Base-by-base conservation (phyloP, 78 protist species). In the Thecamonas trahens region DNA sequence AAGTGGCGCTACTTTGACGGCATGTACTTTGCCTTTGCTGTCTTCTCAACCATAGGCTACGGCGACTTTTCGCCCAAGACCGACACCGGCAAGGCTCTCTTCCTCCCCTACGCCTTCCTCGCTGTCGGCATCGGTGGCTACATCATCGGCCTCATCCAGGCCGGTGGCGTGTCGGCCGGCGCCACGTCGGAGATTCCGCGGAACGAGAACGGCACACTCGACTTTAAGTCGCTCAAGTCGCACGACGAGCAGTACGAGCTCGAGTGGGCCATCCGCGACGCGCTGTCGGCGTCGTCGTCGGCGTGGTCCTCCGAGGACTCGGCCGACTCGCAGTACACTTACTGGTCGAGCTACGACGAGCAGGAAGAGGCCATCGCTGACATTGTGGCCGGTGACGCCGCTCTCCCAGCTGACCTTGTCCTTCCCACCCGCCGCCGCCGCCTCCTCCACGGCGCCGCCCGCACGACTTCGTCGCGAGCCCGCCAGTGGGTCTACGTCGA, bases 1-100 rank as follows among this genome's bases (percentile, higher is more conserved):
- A 18, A 11, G 13, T 61, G 66, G 66, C 20, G 31, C 26, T 38
- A 42, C 47, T 42, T 42, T 8, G 66, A 61, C 14, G 66, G 66
- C 54, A 61, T 11, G 31, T 61, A 24, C 47, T 61, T 24, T 17
- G 66, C 66, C 47, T 61, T 61, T 17, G 17, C 66, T 7, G 66
- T 61, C 38, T 24, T 61, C 20, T 24, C 66, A 9, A 61, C 66
- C n/a, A 61, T 61, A 26, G 66, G 66, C 26, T 61, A 61, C 47
- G 66, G 66, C 28, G 66, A 18, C 47, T 61, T 20, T 17, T 11
- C 66, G 8, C 66, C 66, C 13, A 42, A 18, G 20, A 61, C 66
- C 9, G 13, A 20, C 13, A 6, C 26, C 13, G 66, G 66, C 26
- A 17, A 42, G 28, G 32, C 17, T 9, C 17, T 61, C 47, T 24